A percentile compares a stretch with the other conserved stretches of the same genome.
Evolutionary conservation across 2,329 filamentous ascomycete genomes (phyloP).

Genomic region (Ophiostoma perfectum): DNA sequence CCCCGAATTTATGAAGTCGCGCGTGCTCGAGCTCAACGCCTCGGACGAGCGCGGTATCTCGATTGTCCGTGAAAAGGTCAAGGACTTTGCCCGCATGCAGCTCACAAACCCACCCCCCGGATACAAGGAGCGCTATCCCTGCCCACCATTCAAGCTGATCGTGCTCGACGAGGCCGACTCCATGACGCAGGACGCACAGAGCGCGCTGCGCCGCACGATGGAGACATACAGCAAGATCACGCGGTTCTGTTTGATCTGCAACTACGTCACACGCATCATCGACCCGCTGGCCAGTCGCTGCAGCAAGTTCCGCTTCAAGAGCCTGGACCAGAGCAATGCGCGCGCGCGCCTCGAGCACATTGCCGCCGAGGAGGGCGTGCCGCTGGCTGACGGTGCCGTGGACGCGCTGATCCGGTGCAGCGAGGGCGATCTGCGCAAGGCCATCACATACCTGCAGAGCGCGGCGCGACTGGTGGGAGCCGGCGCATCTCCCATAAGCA

Average conservation of each 20-base stretch:
- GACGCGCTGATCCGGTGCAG: conserved; percentile 80
- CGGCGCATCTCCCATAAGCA: conserved; percentile 36
- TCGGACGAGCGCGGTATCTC: conserved; percentile 97
- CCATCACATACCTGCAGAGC: conserved; percentile 93
- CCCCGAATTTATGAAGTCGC: conserved; percentile 82
- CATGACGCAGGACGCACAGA: conserved; percentile 98
- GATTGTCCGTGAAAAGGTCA: conserved; percentile 96
- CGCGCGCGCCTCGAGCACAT: conserved; percentile 75
- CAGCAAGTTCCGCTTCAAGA: conserved; percentile 97
- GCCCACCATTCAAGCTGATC: conserved; percentile 97
- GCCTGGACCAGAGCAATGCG: conserved; percentile 80
- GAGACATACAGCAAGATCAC: conserved; percentile 97
- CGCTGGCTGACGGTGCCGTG: conserved; percentile 69
- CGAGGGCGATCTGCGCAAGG: conserved; percentile 91
- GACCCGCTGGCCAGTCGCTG: conserved; percentile 90
- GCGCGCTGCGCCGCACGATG: conserved; percentile 89
- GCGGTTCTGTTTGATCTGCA: conserved; percentile 94
- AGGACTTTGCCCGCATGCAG: conserved; percentile 95
- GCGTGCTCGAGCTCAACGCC: conserved; percentile 98
- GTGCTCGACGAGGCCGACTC: conserved; percentile 97
- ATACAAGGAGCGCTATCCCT: conserved; percentile 71
- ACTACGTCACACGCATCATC: conserved; percentile 97
- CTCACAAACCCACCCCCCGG: conserved; percentile 72
- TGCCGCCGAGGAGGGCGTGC: conserved; percentile 70
- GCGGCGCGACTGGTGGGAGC: conserved; percentile 83